phyloP scores from a whole-genome alignment of 768 basidiomycete genomes.

The Boletus insuetus region DNA sequence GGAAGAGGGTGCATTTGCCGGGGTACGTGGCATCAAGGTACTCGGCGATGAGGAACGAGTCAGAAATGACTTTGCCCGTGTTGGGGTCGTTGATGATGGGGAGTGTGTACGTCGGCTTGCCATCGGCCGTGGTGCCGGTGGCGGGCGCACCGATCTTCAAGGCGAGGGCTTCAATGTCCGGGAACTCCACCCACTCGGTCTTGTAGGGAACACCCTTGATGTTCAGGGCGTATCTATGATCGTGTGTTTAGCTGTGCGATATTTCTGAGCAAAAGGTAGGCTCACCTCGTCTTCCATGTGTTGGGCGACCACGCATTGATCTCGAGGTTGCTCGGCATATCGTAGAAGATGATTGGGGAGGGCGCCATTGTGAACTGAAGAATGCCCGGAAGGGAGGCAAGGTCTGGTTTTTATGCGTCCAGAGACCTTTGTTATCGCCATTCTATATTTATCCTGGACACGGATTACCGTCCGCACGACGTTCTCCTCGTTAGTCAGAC shows the following conservation, averaged over 20 bases:
- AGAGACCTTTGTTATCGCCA: neutral
- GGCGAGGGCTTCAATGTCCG: slow-evolving; percentile 37
- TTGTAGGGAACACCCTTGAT: slow-evolving; percentile 40
- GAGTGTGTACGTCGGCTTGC: slow-evolving; percentile 36
- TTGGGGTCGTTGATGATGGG: slow-evolving; percentile 42
- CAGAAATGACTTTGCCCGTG: slow-evolving; percentile 34
- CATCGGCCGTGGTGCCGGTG: slow-evolving; percentile 29
- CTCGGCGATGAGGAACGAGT: slow-evolving; percentile 43
- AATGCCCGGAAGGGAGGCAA: neutral
- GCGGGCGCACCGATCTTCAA: slow-evolving; percentile 33
- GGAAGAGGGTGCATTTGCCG: slow-evolving; percentile 38
- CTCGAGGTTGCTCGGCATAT: slow-evolving; percentile 37
- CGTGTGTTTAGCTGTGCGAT: neutral
- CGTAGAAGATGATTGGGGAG: slow-evolving; percentile 40
- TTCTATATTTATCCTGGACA: slow-evolving; percentile 5
- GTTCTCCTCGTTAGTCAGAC: neutral
- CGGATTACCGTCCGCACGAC: neutral
- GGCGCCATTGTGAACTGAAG: slow-evolving; percentile 18
- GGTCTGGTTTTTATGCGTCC: slow-evolving; percentile 5
- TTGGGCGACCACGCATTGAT: slow-evolving; percentile 42
- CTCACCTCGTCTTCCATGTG: slow-evolving; percentile 44
- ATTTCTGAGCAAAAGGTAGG: neutral
- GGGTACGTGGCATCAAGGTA: slow-evolving; percentile 48
- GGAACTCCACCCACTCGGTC: slow-evolving; percentile 44
- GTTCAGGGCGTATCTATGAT: slow-evolving; percentile 36